Conservation (phyloP, 169 alveolate species). For the Eimeria falciformis region DNA sequence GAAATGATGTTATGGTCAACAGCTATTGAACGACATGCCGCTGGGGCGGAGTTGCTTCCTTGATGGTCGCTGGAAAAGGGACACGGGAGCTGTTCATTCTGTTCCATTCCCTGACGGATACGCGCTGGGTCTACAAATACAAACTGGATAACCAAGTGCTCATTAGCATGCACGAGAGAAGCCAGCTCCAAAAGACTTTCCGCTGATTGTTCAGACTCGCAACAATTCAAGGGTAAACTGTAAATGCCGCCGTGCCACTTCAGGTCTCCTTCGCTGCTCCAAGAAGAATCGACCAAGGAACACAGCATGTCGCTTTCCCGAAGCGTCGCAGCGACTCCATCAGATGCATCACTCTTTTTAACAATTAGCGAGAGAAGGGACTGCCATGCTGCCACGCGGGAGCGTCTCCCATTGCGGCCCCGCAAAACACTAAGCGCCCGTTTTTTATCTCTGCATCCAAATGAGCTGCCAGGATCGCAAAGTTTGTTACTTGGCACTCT, state of each 20-base stretch:
- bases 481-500: not conserved
- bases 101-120: too few relatives aligned
- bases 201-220: not conserved
- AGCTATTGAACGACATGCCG: too few relatives aligned
- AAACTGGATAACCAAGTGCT: too few relatives aligned
- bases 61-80: too few relatives aligned
- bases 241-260: not conserved
- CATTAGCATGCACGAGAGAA: not conserved
- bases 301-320: not conserved
- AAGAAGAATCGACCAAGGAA: not conserved
- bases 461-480: not conserved
- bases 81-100: too few relatives aligned
- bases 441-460: not conserved
- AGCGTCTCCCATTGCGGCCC: not conserved
- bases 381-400: not conserved
- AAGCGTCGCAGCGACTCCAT: not conserved
- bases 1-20: too few relatives aligned
- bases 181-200: not conserved
- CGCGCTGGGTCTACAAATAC: too few relatives aligned
- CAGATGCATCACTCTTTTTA: too few relatives aligned
- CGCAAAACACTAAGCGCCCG: not conserved
- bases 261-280: not conserved
- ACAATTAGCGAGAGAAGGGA: too few relatives aligned
- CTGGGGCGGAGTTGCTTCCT: too few relatives aligned
- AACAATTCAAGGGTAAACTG: not conserved